Conservation (phyloP, 1,139 yeast genomes). For the Diutina pseudorugosa region DNA sequence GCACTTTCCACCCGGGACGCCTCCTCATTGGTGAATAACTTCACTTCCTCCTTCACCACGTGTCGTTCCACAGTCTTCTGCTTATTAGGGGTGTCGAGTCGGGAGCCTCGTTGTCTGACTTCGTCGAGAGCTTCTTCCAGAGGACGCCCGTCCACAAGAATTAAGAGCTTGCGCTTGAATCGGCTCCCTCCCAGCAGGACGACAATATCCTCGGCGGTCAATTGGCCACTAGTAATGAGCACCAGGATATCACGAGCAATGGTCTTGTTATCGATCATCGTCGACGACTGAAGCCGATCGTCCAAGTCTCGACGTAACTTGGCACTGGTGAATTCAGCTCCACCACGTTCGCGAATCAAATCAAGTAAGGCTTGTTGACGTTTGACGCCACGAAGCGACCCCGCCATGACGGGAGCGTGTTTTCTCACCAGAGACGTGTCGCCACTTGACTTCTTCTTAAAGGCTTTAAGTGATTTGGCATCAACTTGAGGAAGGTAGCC, state of each 20-base stretch:
- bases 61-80: not conserved
- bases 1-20: not conserved
- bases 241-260: not conserved
- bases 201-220: not conserved
- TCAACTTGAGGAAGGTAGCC: slow-evolving; percentile 1
- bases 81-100: not conserved
- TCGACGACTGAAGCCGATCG: not conserved
- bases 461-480: not conserved
- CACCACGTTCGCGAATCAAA: not conserved
- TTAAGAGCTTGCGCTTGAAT: not conserved
- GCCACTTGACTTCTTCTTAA: not conserved
- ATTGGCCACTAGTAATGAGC: not conserved
- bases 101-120: not conserved
- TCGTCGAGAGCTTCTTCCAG: not conserved
- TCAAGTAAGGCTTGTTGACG: not conserved
- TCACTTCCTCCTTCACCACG: not conserved
- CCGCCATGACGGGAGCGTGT: not conserved
- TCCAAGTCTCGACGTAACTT: not conserved
- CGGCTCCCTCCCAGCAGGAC: not conserved
- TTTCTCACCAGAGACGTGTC: not conserved
- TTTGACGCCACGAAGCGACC: not conserved
- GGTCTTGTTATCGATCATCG: slow-evolving; percentile 1
- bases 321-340: not conserved
- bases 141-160: not conserved
- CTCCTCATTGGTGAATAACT: not conserved